Evolutionary conservation across 106 monocot genomes (phyloP).

Genomic region (Xerophyta viscosa): DNA sequence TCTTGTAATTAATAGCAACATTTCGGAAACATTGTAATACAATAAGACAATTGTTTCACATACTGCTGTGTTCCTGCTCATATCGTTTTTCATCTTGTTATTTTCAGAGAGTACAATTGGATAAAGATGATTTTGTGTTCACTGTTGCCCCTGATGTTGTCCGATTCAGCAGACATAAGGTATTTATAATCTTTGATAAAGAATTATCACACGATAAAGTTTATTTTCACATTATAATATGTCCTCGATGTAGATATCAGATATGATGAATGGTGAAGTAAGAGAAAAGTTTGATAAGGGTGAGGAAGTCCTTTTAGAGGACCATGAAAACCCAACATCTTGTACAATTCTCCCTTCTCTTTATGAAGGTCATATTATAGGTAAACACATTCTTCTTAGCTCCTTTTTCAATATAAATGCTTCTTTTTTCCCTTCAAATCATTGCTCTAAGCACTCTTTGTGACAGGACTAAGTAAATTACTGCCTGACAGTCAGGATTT

Average conservation of each 20-base stretch:
- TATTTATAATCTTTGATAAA: conserved; percentile 9
- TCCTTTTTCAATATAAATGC: no score
- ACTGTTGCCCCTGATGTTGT: conserved; percentile 73
- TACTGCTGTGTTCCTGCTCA: no score
- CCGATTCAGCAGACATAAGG: conserved; percentile 66
- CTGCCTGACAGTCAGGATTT: conserved; percentile 40
- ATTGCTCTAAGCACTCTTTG: no score
- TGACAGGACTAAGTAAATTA: conserved; percentile 53
- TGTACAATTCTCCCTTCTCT: conserved; percentile 70
- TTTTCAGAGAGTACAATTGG: conserved; percentile 56
- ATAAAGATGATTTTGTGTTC: conserved; percentile 48
- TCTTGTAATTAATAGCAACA: no score
- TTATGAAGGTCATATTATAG: conserved; percentile 56
- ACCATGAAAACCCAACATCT: conserved; percentile 18
- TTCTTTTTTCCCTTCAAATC: no score
- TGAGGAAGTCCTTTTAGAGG: conserved; percentile 32
- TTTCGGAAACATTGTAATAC: no score
- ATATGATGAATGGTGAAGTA: conserved; percentile 25
- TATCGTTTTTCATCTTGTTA: conserved; percentile 1
- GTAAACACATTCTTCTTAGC: conserved; percentile 19
- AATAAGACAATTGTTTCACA: no score
- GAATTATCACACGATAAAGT: not conserved
- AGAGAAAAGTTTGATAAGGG: conserved; percentile 32
- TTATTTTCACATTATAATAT: not conserved
- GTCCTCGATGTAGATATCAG: conserved; percentile 32